Base-by-base conservation (phyloP, 2,329 filamentous ascomycete genomes). In the Phaeoacremonium minimum region DNA sequence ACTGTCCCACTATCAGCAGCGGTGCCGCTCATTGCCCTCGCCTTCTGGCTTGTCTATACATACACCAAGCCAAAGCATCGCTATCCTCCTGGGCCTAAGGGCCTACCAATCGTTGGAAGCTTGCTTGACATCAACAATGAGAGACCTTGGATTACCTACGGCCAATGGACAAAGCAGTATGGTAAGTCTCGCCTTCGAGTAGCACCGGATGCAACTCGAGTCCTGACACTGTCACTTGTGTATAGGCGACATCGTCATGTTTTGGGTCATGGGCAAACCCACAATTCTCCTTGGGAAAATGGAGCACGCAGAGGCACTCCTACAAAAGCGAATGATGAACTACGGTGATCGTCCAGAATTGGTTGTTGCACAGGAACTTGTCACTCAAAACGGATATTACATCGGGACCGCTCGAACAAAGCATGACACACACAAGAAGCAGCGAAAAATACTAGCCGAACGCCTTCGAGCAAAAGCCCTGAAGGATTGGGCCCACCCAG, bases 361-460 rank as follows among this genome's bases (percentile, higher is more conserved):
- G 30, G 30, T 32, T 12, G 15, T 32, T 14, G 30, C 30, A 32
- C 30, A 32, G 14, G 30, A 32, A 17, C 7, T 32, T 13, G 30
- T 32, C 30, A 32, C 30, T 11, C 30, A 32, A 17, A 32, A 32
- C 18, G 30, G 30, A 15, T 32, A 17, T 14, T 32, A 32, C 14
- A 32, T 32, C 7, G 30, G 30, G 5, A 32, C 30, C 16, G 30
- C 30, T 12, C 14, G 30, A 17, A 11, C 30, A 5, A 17, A 32
- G 30, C 30, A 32, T 17, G 30, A 32, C 30, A 32, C 30, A 12
- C 30, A 32, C 30, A 32, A 32, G 30, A 32, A 18, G 30, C 30
- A 32, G 14, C 30, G 30, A 32, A 32, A 16, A 13, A 32, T 32
- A 7, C 7, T 32, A 17, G 30, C 30, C 30, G 30, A 32, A 17